Evolutionary conservation across 345 rosid species (phyloP), one percentile per base, ranked within the genome.

Genomic region (Kernera saxatilis): DNA sequence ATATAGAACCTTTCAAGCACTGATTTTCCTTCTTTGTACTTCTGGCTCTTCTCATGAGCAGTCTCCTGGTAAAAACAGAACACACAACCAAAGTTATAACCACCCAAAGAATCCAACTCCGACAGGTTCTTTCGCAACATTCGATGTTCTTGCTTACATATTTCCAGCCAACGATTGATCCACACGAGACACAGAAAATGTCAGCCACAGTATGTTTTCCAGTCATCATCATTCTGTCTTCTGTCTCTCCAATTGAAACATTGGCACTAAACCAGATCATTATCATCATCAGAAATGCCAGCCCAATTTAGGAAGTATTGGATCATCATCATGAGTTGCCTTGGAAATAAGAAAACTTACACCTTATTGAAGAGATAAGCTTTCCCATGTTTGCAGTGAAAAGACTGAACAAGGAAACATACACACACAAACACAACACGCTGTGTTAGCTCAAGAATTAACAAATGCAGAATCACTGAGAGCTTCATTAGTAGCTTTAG

Each of bases 11-110:
- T 85, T 73, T 91, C 97, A 35, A 90, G 86, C n/a, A 90, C 94
- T 3, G 90, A 92, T 82, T 89, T 94, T 60, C 98, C 98, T 87
- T 92, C 99, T 84, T 94, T 94, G 89, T 94, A 94, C 79, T 94
- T 94, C 78, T 92, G 99, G 83, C 15, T 64, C 85, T 83, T 87
- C 37, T 94, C 98, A 50, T 84, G 87, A 52, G 98, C 99, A 77
- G 80, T 80, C 82, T 88, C 97, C 99, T 94, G 88, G 57, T 80
- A 57, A 41, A 37, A 86, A 50, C 41, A 44, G 3, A n/a, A 52
- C 6, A 46, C 37, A 76, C 18, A 76, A 40, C 32, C 36, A 8
- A 33, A 14, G 39, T 13, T 30, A 49, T 21, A 35, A 37, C 26
- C 10, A 50, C 36, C 4, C 19, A n/a, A 19, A 39, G 44, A 59